Evolutionary conservation across 106 monocot genomes (phyloP).

Genomic region (Allium cepa): DNA sequence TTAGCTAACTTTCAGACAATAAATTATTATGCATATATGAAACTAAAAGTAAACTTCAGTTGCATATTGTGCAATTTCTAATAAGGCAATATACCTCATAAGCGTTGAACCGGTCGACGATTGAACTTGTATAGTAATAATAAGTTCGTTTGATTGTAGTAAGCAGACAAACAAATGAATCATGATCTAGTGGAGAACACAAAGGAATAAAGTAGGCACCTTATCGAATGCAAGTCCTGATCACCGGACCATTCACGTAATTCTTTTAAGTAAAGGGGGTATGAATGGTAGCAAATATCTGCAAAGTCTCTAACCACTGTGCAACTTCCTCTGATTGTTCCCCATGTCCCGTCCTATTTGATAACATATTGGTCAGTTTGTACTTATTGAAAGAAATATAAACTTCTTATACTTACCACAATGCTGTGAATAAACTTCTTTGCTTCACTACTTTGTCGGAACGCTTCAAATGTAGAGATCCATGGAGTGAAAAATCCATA

Average conservation of each 20-base stretch:
- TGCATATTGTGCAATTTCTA: too few relatives aligned
- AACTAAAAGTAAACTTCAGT: too few relatives aligned
- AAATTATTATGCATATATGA: too few relatives aligned
- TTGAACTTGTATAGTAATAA: too few relatives aligned
- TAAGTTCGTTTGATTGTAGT: too few relatives aligned
- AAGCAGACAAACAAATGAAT: too few relatives aligned
- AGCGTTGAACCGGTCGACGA: too few relatives aligned
- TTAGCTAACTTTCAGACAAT: too few relatives aligned
- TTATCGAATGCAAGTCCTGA: conserved; percentile 42
- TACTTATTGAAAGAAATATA: neutral
- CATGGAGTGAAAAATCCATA: conserved; percentile 80
- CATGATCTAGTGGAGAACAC: neutral
- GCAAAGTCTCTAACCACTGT: conserved; percentile 91
- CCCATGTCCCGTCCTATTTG: conserved; percentile 87
- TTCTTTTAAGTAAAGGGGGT: conserved; percentile 72
- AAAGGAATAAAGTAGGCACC: conserved; percentile 23
- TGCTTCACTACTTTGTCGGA: conserved; percentile 40
- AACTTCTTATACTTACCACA: conserved; percentile 36
- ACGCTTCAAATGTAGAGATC: conserved; percentile 89
- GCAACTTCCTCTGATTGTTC: conserved; percentile 87
- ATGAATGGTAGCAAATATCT: conserved; percentile 80
- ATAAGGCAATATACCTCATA: too few relatives aligned
- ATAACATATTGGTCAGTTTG: neutral
- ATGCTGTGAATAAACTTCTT: conserved; percentile 63
- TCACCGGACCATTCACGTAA: conserved; percentile 38